Conservation (phyloP, 352 stramenopile genomes). For the Phytophthora rubi region DNA sequence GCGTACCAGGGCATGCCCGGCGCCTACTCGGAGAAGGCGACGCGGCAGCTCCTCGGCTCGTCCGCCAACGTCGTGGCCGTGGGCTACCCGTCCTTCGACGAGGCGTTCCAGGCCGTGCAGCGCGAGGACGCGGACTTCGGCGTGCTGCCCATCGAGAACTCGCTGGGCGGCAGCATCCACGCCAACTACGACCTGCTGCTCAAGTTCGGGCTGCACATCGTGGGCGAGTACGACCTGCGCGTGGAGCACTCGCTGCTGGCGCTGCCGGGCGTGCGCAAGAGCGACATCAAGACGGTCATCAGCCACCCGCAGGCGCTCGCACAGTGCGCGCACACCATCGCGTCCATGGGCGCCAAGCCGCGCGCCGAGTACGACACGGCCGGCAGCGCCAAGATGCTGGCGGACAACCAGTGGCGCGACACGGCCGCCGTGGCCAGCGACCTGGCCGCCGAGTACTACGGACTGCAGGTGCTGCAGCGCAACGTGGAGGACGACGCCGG, state of each 20-base stretch:
- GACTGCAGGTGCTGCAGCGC: slow-evolving; percentile 85
- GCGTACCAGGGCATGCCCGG: slow-evolving; percentile 97
- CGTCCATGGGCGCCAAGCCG: slow-evolving; percentile 74
- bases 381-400: slow-evolving; percentile 97
- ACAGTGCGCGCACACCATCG: slow-evolving; percentile 96
- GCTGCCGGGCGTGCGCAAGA: slow-evolving; percentile 85
- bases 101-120: slow-evolving; percentile 72
- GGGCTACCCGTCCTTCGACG: slow-evolving; percentile 42
- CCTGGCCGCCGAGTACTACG: slow-evolving; percentile 95
- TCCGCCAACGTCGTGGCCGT: slow-evolving; percentile 73
- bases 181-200: slow-evolving; percentile 95
- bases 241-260: slow-evolving; percentile 94
- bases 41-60: slow-evolving; percentile 89
- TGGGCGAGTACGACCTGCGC: slow-evolving; percentile 79
- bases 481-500: slow-evolving; percentile 75
- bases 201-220: slow-evolving; percentile 79
- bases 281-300: slow-evolving; percentile 95
- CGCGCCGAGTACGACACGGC: slow-evolving; percentile 97
- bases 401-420: slow-evolving; percentile 83
- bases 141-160: slow-evolving; percentile 97
- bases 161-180: slow-evolving; percentile 94
- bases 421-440: slow-evolving; percentile 95
- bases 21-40: slow-evolving; percentile 97
- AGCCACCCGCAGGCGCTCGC: slow-evolving; percentile 97
- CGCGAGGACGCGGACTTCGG: slow-evolving; percentile 93